These are phyloP conservation scores for Pilobolus umbonatus DNA, from an alignment of 192 early-diverging fungal genomes.

Conservation along the genomic window DNA sequence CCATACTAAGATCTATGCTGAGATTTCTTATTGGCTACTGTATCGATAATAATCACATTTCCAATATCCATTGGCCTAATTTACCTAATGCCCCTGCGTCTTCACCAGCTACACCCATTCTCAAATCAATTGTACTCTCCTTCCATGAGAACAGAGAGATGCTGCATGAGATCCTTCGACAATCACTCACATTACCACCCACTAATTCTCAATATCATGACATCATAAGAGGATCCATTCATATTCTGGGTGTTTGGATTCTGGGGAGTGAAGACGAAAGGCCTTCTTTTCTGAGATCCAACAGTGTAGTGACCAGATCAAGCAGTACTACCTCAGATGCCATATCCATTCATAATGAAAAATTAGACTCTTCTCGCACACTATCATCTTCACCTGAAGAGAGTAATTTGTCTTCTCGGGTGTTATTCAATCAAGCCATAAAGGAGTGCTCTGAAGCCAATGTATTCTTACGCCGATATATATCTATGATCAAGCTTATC, in stretches of 20 bases:
- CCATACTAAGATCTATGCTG: slow-evolving; percentile 60
- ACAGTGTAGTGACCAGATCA: slow-evolving; percentile 11
- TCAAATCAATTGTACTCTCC: slow-evolving; percentile 54
- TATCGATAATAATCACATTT: slow-evolving; percentile 48
- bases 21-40: slow-evolving; percentile 63
- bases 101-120: slow-evolving; percentile 55
- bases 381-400: background rate
- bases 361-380: background rate
- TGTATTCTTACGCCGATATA: slow-evolving; percentile 62
- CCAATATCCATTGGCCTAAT: slow-evolving; percentile 25
- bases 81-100: slow-evolving; percentile 24
- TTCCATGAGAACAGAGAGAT: slow-evolving; percentile 63
- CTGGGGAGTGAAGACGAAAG: slow-evolving; percentile 66
- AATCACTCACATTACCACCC: slow-evolving; percentile 59
- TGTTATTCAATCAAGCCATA: background rate
- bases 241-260: slow-evolving; percentile 63
- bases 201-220: slow-evolving; percentile 54
- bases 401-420: background rate
- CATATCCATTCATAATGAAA: background rate
- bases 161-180: slow-evolving; percentile 72
- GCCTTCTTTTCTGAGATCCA: slow-evolving; percentile 51
- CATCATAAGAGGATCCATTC: slow-evolving; percentile 58
- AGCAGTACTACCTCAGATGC: slow-evolving; percentile 9
- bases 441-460: slow-evolving; percentile 45
- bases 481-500: slow-evolving; percentile 55